phyloP scores from a whole-genome alignment of 192 early-diverging fungal genomes.

The Kappamyces sp. region DNA sequence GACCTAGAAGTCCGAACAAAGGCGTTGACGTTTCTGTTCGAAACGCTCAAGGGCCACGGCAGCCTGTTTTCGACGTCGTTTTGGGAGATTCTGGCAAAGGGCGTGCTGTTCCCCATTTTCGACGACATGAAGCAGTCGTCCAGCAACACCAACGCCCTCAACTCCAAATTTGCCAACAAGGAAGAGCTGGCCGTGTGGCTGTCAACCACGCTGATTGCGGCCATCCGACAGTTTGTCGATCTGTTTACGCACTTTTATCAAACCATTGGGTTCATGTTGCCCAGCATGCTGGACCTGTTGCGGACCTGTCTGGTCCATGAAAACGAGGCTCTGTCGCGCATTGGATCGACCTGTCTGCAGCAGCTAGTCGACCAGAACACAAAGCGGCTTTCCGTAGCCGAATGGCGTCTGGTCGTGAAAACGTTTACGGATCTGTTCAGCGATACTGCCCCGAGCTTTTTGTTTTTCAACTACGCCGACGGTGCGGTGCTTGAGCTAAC shows the following conservation, averaged over 20 bases:
- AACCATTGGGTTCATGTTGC: slow-evolving; percentile 64
- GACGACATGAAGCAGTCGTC: slow-evolving; percentile 64
- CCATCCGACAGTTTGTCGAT: slow-evolving; percentile 78
- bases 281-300: slow-evolving; percentile 72
- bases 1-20: slow-evolving; percentile 86
- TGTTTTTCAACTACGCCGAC: slow-evolving; percentile 51
- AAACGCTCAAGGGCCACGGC: slow-evolving; percentile 73
- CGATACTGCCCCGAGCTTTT: slow-evolving; percentile 67
- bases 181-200: slow-evolving; percentile 91
- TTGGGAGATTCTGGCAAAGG: slow-evolving; percentile 76
- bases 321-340: slow-evolving; percentile 81
- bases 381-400: slow-evolving; percentile 58
- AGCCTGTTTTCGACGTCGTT: slow-evolving; percentile 63
- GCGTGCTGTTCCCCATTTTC: slow-evolving; percentile 87
- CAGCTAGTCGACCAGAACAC: slow-evolving; percentile 79
- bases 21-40: slow-evolving; percentile 78
- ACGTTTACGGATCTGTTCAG: slow-evolving; percentile 71
- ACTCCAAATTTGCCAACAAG: slow-evolving; percentile 61
- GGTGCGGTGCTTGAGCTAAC: slow-evolving; percentile 5
- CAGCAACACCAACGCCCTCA: slow-evolving; percentile 22
- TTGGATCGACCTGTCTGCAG: slow-evolving; percentile 86
- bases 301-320: slow-evolving; percentile 79
- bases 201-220: slow-evolving; percentile 90
- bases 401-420: slow-evolving; percentile 68
- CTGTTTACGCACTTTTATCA: slow-evolving; percentile 77